Conservation (phyloP, 2,329 filamentous ascomycete genomes). For the Aschersonia sp. region DNA sequence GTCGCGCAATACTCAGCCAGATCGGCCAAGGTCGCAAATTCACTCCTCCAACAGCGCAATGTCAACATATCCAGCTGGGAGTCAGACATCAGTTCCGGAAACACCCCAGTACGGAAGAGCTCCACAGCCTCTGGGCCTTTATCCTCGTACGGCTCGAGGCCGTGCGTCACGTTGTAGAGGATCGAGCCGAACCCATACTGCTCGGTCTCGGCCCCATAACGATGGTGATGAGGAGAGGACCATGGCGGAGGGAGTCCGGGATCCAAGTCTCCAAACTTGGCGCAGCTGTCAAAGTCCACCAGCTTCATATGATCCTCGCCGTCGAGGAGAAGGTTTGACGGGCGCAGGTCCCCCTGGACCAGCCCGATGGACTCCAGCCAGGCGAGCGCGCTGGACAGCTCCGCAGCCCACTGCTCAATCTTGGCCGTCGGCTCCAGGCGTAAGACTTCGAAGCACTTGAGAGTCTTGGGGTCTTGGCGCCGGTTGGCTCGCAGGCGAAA, state of each 20-base stretch:
- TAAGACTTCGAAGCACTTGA: not conserved
- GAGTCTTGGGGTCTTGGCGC: not conserved
- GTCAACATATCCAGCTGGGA: too few relatives aligned
- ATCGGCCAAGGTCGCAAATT: too few relatives aligned
- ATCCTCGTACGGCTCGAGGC: not conserved
- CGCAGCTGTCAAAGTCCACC: constrained; percentile 1
- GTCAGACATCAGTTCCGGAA: too few relatives aligned
- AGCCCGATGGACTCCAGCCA: constrained; percentile 1
- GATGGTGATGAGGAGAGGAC: not conserved
- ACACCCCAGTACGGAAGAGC: too few relatives aligned
- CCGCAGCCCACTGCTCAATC: constrained; percentile 1
- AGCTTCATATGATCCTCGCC: not conserved
- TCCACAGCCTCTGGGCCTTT: not conserved
- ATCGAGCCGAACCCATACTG: not conserved
- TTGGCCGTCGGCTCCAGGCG: not conserved
- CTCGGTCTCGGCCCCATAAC: not conserved
- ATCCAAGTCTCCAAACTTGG: not conserved
- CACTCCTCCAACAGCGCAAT: too few relatives aligned
- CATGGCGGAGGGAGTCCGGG: not conserved
- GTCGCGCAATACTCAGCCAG: too few relatives aligned
- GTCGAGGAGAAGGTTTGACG: constrained; percentile 1
- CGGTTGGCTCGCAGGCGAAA: not conserved
- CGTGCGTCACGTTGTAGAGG: not conserved
- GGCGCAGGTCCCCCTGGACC: constrained; percentile 1
- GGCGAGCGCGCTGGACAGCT: not conserved